A percentile compares a stretch with the other conserved stretches of the same genome.
phyloP scores from a whole-genome alignment of 202 grass and related monocot genomes.

The Zizania palustris region DNA sequence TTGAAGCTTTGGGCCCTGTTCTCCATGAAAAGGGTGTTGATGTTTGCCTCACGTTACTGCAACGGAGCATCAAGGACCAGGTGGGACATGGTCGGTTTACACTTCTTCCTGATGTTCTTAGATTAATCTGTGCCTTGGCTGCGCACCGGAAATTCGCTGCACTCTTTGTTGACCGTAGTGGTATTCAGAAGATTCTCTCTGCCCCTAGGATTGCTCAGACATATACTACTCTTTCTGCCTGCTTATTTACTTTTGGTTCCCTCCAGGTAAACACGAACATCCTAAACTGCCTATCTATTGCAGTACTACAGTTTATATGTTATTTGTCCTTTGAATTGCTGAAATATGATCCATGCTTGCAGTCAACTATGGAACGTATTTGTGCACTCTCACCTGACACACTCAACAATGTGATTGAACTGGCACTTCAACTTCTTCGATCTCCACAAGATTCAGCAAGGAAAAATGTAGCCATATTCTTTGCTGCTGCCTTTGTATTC shows the following conservation, averaged over 20 bases:
- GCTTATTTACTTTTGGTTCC: conserved; percentile 95
- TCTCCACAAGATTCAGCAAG: conserved; percentile 84
- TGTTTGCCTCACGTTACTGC: conserved; percentile 81
- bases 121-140: conserved; percentile 85
- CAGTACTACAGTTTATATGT: conserved; percentile 26
- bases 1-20: conserved; percentile 96
- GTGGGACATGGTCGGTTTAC: conserved; percentile 45
- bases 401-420: conserved; percentile 80
- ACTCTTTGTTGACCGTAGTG: conserved; percentile 93
- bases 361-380: conserved; percentile 96
- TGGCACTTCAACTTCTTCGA: conserved; percentile 85
- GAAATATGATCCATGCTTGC: conserved; percentile 44
- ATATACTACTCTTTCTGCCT: conserved; percentile 77
- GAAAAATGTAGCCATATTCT: conserved; percentile 90
- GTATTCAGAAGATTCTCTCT: conserved; percentile 92
- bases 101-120: conserved; percentile 78
- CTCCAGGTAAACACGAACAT: conserved; percentile 68
- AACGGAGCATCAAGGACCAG: conserved; percentile 69
- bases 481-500: conserved; percentile 93
- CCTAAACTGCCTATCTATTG: conserved; percentile 12
- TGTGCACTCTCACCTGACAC: conserved; percentile 73
- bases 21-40: conserved; percentile 97
- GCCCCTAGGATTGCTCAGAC: conserved; percentile 69
- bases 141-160: conserved; percentile 93
- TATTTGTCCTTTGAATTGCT: conserved; percentile 9